Evolutionary conservation across 257 asterid species (phyloP).

Genomic region (Ilex aquifolium): DNA sequence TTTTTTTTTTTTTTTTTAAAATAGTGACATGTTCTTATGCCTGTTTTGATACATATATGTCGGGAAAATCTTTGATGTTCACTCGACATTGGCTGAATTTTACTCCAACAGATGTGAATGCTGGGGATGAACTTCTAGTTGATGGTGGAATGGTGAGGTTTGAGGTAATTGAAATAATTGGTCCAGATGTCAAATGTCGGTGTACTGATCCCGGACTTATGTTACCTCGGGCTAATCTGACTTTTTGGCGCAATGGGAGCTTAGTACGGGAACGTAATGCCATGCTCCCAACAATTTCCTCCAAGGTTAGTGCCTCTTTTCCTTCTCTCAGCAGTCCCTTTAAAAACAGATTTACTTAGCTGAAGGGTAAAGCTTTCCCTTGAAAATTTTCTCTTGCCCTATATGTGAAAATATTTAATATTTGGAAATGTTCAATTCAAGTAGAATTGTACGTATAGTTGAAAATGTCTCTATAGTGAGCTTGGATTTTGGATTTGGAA

Average conservation of each 20-base stretch:
- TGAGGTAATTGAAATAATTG: slow-evolving; percentile 92
- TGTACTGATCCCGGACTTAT: slow-evolving; percentile 98
- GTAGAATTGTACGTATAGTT: too few species aligned
- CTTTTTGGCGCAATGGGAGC: slow-evolving; percentile 96
- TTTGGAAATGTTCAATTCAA: too few species aligned
- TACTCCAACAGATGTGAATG: slow-evolving; percentile 60
- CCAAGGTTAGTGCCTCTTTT: slow-evolving; percentile 53
- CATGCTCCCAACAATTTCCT: slow-evolving; percentile 95
- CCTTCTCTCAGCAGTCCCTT: background rate
- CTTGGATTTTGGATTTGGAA: too few species aligned
- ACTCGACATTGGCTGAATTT: slow-evolving; percentile 4
- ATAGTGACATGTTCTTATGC: background rate
- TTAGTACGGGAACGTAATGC: slow-evolving; percentile 96
- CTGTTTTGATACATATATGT: background rate
- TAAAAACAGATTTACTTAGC: too few species aligned
- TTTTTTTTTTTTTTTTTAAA: background rate
- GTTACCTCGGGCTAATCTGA: slow-evolving; percentile 91
- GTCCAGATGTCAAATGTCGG: slow-evolving; percentile 94
- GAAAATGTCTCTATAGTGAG: too few species aligned
- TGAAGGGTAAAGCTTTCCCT: too few species aligned
- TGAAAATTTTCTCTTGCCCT: too few species aligned
- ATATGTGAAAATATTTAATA: too few species aligned
- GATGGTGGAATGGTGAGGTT: slow-evolving; percentile 99
- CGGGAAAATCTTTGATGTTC: slow-evolving; percentile 4
- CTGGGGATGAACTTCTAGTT: slow-evolving; percentile 90